Percentiles rank a stretch among this genome's conserved stretches.
Evolutionary conservation across 352 stramenopile genomes (phyloP).

Genomic region (Pythium dissimile): DNA sequence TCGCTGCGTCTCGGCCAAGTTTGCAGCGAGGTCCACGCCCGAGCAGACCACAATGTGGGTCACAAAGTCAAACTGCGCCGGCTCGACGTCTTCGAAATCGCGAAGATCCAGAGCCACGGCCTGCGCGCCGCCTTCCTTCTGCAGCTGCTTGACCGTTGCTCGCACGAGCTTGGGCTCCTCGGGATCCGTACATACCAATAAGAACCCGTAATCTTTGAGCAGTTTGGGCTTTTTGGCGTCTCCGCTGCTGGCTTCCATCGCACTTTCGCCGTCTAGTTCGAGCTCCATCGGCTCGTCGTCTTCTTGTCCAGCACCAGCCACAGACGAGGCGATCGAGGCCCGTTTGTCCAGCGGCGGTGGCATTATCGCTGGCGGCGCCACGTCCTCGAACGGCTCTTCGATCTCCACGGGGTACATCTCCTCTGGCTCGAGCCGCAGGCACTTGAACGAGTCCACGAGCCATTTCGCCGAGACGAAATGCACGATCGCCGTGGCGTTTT

Average conservation of each 20-base stretch:
- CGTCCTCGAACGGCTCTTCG: conserved; percentile 20
- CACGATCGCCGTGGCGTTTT: conserved; percentile 27
- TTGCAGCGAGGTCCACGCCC: conserved; percentile 27
- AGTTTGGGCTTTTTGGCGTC: conserved; percentile 17
- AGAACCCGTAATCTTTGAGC: conserved; percentile 50
- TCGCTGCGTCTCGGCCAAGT: conserved; percentile 5
- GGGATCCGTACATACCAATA: conserved; percentile 52
- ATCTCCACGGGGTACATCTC: conserved; percentile 65
- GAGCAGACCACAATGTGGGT: conserved; percentile 61
- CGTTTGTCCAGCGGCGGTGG: neutral
- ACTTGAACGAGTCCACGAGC: conserved; percentile 63
- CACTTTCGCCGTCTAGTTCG: neutral
- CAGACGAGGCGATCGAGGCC: neutral
- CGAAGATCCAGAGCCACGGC: conserved; percentile 42
- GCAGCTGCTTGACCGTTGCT: conserved; percentile 36
- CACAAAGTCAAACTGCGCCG: conserved; percentile 57
- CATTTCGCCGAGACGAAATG: conserved; percentile 61
- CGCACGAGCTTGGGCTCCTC: conserved; percentile 39
- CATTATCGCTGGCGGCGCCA: neutral
- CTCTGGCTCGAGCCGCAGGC: conserved; percentile 46
- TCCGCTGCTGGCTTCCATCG: conserved; percentile 32
- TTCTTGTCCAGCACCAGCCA: neutral
- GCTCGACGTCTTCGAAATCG: conserved; percentile 47
- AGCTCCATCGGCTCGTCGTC: conserved; percentile 3
- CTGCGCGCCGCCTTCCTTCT: conserved; percentile 29